These are phyloP conservation scores for Peniophora sp. DNA, from an alignment of 1,284 basidiomycete genomes.

Conservation along the genomic window DNA sequence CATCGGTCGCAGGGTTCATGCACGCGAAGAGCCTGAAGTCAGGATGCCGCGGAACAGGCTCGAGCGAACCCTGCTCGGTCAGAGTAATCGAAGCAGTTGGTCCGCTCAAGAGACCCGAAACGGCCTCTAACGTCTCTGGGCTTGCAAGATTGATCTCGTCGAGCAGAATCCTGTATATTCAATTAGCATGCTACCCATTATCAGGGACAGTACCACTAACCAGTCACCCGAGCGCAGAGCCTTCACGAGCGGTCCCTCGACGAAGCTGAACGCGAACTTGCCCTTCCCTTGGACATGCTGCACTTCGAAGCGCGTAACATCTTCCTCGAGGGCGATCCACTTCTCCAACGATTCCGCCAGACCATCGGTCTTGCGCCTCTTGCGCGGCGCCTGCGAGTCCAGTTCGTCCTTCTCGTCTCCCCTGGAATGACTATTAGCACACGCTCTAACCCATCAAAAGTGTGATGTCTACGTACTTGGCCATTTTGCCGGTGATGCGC, in stretches of 20 bases:
- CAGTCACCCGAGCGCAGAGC: constrained; percentile 89
- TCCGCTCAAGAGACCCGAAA: constrained; percentile 82
- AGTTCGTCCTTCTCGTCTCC: constrained; percentile 11
- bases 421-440: not conserved
- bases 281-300: constrained; percentile 81
- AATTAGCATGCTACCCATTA: not conserved
- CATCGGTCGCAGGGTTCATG: constrained; percentile 99
- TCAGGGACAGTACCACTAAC: constrained; percentile 36
- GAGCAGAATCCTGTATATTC: constrained; percentile 71
- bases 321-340: constrained; percentile 72
- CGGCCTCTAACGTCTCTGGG: constrained; percentile 91
- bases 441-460: too few species aligned
- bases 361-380: constrained; percentile 65
- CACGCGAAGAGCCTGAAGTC: constrained; percentile 97
- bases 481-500: constrained; percentile 36
- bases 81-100: constrained; percentile 85
- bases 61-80: constrained; percentile 90
- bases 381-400: constrained; percentile 50
- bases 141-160: constrained; percentile 97
- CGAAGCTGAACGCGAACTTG: constrained; percentile 90
- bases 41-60: constrained; percentile 86
- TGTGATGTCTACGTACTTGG: not conserved
- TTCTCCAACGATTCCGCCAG: constrained; percentile 39
- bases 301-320: constrained; percentile 77
- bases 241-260: constrained; percentile 94